phyloP scores from a whole-genome alignment of 192 early-diverging fungal species.

The Linnemannia schmuckeri region DNA sequence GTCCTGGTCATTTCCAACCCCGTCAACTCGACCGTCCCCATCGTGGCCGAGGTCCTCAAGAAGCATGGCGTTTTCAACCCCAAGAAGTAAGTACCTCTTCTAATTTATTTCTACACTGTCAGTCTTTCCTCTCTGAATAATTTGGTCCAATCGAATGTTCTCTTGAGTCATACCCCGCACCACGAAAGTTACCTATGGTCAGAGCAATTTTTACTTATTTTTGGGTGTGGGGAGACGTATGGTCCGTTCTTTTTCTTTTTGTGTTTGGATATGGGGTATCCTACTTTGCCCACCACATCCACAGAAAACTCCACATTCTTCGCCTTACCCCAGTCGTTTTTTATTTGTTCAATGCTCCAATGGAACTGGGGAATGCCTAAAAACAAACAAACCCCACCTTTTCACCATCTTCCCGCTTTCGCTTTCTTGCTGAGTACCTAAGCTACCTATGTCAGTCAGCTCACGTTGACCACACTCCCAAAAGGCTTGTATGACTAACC shows the following conservation, averaged over 20 bases:
- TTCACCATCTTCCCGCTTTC: background rate
- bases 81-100: constrained; percentile 55
- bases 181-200: background rate
- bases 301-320: background rate
- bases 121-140: background rate
- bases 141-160: constrained; percentile 7
- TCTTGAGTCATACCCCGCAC: constrained; percentile 11
- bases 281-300: background rate
- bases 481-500: background rate
- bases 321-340: background rate
- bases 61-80: constrained; percentile 89
- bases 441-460: background rate
- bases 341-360: background rate
- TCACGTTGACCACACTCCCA: background rate
- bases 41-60: constrained; percentile 93
- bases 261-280: background rate
- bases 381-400: constrained; percentile 12
- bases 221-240: constrained; percentile 7
- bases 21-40: constrained; percentile 97
- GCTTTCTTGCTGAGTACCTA: constrained; percentile 31
- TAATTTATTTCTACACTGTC: background rate
- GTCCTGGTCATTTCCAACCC: constrained; percentile 94
- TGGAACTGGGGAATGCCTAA: background rate
- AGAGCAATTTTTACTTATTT: background rate
- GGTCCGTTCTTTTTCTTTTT: background rate